Conservation (phyloP, 495 filamentous ascomycete species). For the Penicillium salamii region DNA sequence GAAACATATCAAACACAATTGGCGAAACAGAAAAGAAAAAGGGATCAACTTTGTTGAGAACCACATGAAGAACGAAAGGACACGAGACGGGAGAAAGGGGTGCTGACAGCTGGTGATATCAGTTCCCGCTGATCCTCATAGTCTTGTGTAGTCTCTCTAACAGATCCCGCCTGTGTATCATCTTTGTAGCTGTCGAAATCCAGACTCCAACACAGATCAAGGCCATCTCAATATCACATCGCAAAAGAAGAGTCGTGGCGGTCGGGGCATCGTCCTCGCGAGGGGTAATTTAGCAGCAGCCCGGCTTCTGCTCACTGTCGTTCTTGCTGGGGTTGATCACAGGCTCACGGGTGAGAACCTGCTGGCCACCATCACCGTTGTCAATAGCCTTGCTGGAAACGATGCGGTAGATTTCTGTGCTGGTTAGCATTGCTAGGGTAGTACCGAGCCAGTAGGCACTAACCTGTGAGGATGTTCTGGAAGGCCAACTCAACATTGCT, state of each 20-base stretch:
- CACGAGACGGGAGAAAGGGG: conserved; percentile 24
- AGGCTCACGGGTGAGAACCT: conserved; percentile 68
- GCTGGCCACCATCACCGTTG: conserved; percentile 70
- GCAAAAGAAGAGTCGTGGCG: conserved; percentile 44
- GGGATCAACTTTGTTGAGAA: conserved; percentile 35
- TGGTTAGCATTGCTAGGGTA: conserved; percentile 2
- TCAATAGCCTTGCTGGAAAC: conserved; percentile 97
- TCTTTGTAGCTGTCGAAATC: conserved; percentile 39
- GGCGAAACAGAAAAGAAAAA: conserved; percentile 24
- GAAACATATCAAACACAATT: conserved; percentile 18
- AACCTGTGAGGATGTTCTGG: conserved; percentile 98
- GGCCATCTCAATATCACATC: conserved; percentile 42
- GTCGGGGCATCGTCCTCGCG: conserved; percentile 27
- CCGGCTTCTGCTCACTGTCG: conserved; percentile 72
- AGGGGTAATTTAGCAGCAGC: conserved; percentile 71
- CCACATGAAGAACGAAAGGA: conserved; percentile 19
- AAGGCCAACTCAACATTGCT: conserved; percentile 99
- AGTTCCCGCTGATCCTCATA: conserved; percentile 14
- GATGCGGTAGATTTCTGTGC: conserved; percentile 96
- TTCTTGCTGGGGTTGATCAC: conserved; percentile 76
- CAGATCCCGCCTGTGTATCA: conserved; percentile 41
- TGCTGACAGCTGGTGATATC: conserved; percentile 28
- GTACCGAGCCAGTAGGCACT: conserved; percentile 15
- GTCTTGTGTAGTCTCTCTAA: conserved; percentile 31
- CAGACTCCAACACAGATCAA: conserved; percentile 41